Evolutionary conservation across 176 grass and related monocot species (phyloP), one percentile per base, ranked within the genome.

Genomic region (Juncus effusus): DNA sequence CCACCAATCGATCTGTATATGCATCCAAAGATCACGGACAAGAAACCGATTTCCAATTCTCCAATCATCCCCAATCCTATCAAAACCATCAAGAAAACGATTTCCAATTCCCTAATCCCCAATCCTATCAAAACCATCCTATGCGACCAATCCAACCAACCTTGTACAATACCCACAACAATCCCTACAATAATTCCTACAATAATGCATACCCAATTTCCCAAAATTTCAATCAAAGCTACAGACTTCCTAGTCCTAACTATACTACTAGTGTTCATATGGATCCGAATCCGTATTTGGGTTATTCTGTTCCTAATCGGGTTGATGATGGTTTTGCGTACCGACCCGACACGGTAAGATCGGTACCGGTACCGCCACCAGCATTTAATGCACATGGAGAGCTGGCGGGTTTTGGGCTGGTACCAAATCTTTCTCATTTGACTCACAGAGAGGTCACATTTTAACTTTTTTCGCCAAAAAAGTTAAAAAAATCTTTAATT

Each of bases 11-110:
- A 77, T 52, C 56, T 97, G 56, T 77, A 89, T 75, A 28, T 28
- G 19, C 19, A 28, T 28, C 19, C 19, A 84, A 87, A 55, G 79
- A 92, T 40, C 93, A 92, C 53, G 93, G 93, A 40, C 59, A 57
- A 58, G 70, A 75, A 3, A 79, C 73, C 12, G 77, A 86, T 19
- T 60, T 59, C 3, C 78, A 75, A 7, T 71, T 40, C 42, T 49
- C 63, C 2, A 82, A 28, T 28, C 19, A 80, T 63, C 42, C 72
- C 10, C 70, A 67, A 50, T 59, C 71, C 72, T 56, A 67, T 64
- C 59, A 64, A 10, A 84, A 53, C 42, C 69, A 70, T 80, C 14
- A 61, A 58, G 70, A 75, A 3, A 79, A 77, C 9, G 77, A 86
- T 19, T 60, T 59, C 3, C 78, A 72, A 10, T 71, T 40, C 42